These are phyloP conservation scores for Loxodes magnus DNA, from an alignment of 73 alveolate species.

Conservation along the genomic window DNA sequence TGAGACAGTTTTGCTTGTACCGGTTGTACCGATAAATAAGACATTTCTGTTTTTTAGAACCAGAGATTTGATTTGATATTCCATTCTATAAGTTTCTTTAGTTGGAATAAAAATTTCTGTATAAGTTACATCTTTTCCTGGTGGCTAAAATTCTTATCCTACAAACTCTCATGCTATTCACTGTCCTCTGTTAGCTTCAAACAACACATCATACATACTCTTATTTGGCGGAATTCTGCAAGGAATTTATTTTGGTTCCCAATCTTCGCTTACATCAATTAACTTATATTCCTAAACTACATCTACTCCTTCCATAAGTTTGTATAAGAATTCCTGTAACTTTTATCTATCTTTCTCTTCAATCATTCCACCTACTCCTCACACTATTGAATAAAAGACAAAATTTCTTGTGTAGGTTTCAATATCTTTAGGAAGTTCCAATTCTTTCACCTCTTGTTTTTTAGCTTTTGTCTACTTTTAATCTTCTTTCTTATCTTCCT, in stretches of 20 bases:
- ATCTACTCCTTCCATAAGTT: slow-evolving; percentile 54
- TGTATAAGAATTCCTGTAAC: slow-evolving; percentile 57
- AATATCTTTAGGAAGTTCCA: slow-evolving; percentile 59
- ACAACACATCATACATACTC: slow-evolving; percentile 68
- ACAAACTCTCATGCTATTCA: slow-evolving; percentile 30
- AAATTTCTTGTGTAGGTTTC: slow-evolving; percentile 80
- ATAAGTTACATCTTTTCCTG: slow-evolving; percentile 78
- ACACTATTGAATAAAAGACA: slow-evolving; percentile 70
- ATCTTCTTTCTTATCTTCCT: not conserved
- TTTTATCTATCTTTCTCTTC: slow-evolving; percentile 82
- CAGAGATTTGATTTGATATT: slow-evolving; percentile 76
- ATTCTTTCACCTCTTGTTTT: slow-evolving; percentile 31
- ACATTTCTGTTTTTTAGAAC: slow-evolving; percentile 79
- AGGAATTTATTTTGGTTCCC: slow-evolving; percentile 30
- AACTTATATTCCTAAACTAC: slow-evolving; percentile 11
- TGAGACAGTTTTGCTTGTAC: slow-evolving; percentile 98
- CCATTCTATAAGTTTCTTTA: slow-evolving; percentile 89
- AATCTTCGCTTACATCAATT: slow-evolving; percentile 4
- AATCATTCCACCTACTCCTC: slow-evolving; percentile 95
- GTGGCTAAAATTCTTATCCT: slow-evolving; percentile 16
- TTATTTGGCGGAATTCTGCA: slow-evolving; percentile 49
- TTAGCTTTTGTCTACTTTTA: slow-evolving; percentile 5
- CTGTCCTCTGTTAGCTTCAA: slow-evolving; percentile 39
- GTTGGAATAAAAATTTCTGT: slow-evolving; percentile 95
- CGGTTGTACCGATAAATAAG: slow-evolving; percentile 98